A percentile compares a stretch with the other conserved stretches of the same genome.
phyloP scores from a whole-genome alignment of 805 yeast species.

The Myxozyma monticola region DNA sequence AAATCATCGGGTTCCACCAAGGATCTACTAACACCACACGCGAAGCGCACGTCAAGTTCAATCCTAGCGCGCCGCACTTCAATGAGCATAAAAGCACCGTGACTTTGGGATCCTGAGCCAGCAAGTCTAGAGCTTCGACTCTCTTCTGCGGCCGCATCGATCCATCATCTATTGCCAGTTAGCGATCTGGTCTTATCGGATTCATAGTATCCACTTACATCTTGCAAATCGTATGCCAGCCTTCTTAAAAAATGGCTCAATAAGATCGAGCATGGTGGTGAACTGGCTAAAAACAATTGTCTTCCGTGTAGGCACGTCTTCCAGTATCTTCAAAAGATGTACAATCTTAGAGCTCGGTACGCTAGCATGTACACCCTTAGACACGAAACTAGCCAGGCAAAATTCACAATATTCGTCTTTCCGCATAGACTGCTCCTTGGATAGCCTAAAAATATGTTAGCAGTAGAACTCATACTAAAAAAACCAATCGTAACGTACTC shows the following conservation, averaged over 20 bases:
- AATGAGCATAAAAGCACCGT: conserved; percentile 56
- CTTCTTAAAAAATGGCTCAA: conserved; percentile 63
- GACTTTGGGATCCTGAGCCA: conserved; percentile 56
- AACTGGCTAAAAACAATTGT: conserved; percentile 97
- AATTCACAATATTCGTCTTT: conserved; percentile 20
- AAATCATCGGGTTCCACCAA: conserved; percentile 56
- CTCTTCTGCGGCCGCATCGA: conserved; percentile 70
- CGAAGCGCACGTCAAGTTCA: conserved; percentile 47
- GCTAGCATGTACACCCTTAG: conserved; percentile 5
- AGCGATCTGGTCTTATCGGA: too few relatives aligned
- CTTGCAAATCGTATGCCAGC: conserved; percentile 54
- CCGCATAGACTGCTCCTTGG: conserved; percentile 10
- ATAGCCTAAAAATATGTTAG: conserved; percentile 8
- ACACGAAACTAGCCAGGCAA: conserved; percentile 13
- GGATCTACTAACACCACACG: conserved; percentile 48
- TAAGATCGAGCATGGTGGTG: conserved; percentile 91
- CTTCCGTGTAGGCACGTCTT: conserved; percentile 63
- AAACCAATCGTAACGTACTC: conserved; percentile 9
- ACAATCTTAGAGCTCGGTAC: conserved; percentile 41
- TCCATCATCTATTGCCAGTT: conserved; percentile 59
- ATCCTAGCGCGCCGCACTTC: conserved; percentile 48
- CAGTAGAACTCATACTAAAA: not conserved
- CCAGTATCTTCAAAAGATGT: conserved; percentile 40
- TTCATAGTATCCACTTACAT: too few relatives aligned
- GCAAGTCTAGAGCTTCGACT: conserved; percentile 60